phyloP scores from a whole-genome alignment of 176 grass and related monocot genomes.

The Poa annua region DNA sequence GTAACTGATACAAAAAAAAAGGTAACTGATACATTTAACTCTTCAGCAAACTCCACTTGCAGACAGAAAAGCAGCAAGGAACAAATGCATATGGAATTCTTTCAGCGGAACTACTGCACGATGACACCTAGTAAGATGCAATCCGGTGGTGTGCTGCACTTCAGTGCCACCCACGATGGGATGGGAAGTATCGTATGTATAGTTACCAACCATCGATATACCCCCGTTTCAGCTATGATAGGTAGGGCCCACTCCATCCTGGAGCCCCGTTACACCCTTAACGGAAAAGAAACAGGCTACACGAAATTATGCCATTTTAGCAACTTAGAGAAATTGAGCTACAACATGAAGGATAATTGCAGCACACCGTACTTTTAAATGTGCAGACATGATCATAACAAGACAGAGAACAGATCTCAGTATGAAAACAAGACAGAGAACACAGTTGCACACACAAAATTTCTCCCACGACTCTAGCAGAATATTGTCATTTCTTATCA shows the following conservation, averaged over 20 bases:
- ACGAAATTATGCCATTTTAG: too few relatives aligned
- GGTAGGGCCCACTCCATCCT: not conserved
- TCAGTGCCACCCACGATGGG: too few relatives aligned
- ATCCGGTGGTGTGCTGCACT: too few relatives aligned
- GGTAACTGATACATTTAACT: not conserved
- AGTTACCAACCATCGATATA: not conserved
- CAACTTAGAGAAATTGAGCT: not conserved
- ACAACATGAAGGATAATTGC: not conserved
- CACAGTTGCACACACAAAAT: not conserved
- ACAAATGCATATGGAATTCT: not conserved
- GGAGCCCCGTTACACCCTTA: not conserved
- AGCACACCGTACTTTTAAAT: not conserved
- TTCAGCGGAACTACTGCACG: too few relatives aligned
- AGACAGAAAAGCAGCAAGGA: not conserved
- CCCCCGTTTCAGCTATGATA: not conserved
- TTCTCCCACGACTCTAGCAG: not conserved
- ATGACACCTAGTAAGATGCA: too few relatives aligned
- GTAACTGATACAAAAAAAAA: slow-evolving; percentile 17
- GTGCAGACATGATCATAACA: not conserved
- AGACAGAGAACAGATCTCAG: not conserved
- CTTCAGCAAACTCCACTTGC: not conserved
- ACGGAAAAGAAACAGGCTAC: not conserved
- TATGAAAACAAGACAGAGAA: not conserved
- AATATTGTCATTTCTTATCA: not conserved
- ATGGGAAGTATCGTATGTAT: too few relatives aligned